Percentiles rank a stretch among this genome's conserved stretches.
phyloP scores from a whole-genome alignment of 208 protist species.

The Perkinsela sp. region DNA sequence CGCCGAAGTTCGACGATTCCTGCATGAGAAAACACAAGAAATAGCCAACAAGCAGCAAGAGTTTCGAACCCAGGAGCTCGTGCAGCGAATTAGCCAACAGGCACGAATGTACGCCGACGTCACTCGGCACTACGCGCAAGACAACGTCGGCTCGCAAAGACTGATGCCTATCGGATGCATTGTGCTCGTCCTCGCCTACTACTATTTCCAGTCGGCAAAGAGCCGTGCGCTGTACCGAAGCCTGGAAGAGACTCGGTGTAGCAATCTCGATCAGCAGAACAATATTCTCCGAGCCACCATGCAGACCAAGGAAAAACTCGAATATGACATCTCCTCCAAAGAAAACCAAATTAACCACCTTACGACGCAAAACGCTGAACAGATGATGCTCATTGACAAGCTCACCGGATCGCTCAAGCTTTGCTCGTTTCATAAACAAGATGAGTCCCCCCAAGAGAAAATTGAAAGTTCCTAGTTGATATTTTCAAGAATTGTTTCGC shows the following conservation, averaged over 20 bases:
- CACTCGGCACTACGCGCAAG: not conserved
- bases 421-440: not conserved
- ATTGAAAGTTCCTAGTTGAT: not conserved
- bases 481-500: no score
- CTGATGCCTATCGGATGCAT: not conserved
- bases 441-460: no score
- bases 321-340: not conserved
- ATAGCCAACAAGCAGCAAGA: no score
- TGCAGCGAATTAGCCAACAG: not conserved
- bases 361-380: not conserved
- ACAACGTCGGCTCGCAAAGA: not conserved
- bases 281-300: not conserved
- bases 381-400: not conserved
- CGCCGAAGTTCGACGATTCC: no score
- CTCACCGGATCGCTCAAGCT: not conserved
- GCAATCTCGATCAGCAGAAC: not conserved
- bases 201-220: not conserved
- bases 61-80: not conserved
- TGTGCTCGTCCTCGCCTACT: not conserved
- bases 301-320: not conserved
- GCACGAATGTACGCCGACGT: not conserved
- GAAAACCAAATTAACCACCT: not conserved
- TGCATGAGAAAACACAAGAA: no score
- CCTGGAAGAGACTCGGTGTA: not conserved
- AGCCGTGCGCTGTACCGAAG: not conserved